Evolutionary conservation across 2,329 filamentous ascomycete genomes (phyloP).

Genomic region (Ophiocordyceps camponoti-saundersi): DNA sequence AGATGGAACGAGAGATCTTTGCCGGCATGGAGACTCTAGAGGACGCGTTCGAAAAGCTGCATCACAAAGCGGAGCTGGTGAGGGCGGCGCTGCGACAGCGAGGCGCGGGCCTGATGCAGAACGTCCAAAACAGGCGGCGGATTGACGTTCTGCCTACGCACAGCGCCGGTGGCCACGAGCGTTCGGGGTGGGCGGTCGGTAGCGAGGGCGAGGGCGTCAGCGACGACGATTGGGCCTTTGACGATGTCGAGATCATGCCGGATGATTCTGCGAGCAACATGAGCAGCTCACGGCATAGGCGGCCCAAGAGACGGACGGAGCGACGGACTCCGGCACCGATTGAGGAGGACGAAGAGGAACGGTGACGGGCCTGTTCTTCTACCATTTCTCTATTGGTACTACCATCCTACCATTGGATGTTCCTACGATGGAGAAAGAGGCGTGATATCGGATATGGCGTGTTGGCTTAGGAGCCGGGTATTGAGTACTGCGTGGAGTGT

Average conservation of each 20-base stretch:
- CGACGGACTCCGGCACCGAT: conserved; percentile 56
- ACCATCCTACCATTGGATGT: too few relatives aligned
- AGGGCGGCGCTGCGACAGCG: conserved; percentile 67
- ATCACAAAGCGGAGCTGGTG: conserved; percentile 67
- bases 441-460: too few relatives aligned
- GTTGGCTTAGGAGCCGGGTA: too few relatives aligned
- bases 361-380: neutral
- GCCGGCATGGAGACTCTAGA: conserved; percentile 87
- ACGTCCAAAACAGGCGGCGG: conserved; percentile 39
- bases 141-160: conserved; percentile 36
- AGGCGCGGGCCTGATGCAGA: conserved; percentile 56
- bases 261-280: conserved; percentile 74
- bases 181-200: conserved; percentile 18
- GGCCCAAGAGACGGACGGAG: conserved; percentile 51
- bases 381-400: too few relatives aligned
- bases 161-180: conserved; percentile 29
- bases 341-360: conserved; percentile 55
- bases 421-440: too few relatives aligned
- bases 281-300: conserved; percentile 48
- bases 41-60: conserved; percentile 85
- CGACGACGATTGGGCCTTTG: conserved; percentile 41
- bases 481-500: too few relatives aligned
- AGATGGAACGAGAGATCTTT: conserved; percentile 88
- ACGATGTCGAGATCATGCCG: conserved; percentile 48
- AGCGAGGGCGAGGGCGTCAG: conserved; percentile 31